phyloP scores from a whole-genome alignment of 257 asterid species.

The Handroanthus guayacan region DNA sequence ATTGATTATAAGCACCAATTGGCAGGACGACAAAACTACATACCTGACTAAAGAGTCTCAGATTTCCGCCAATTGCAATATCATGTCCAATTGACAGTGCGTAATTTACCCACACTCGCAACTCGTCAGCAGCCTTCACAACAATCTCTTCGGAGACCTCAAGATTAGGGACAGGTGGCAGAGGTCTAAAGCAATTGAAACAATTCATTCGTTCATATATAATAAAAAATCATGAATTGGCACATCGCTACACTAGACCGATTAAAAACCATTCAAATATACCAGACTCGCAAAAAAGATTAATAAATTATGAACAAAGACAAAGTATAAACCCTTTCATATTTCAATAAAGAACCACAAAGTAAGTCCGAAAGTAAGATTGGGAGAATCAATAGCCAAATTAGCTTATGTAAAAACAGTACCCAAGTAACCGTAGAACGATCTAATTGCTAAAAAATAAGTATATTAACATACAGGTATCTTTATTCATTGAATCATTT shows the following conservation, averaged over 20 bases:
- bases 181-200: constrained; percentile 58
- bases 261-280: neutral
- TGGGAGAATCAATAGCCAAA: constrained; percentile 2
- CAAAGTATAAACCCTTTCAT: neutral
- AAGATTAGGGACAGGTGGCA: constrained; percentile 82
- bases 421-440: neutral
- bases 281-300: neutral
- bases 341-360: neutral
- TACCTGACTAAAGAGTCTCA: constrained; percentile 71
- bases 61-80: constrained; percentile 77
- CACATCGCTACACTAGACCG: constrained; percentile 12
- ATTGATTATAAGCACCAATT: constrained; percentile 20
- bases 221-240: constrained; percentile 18
- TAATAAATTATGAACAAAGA: neutral
- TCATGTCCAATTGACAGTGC: constrained; percentile 67
- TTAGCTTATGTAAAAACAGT: neutral
- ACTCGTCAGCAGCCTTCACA: constrained; percentile 67
- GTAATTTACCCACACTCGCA: constrained; percentile 64
- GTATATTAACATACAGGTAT: neutral
- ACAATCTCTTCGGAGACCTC: constrained; percentile 72
- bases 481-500: constrained; percentile 18
- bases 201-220: constrained; percentile 16
- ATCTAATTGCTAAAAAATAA: neutral
- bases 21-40: constrained; percentile 29
- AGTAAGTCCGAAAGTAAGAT: constrained; percentile 4